These are phyloP conservation scores for Plasmodium malariae DNA, from an alignment of 169 alveolate genomes.

Conservation along the genomic window DNA sequence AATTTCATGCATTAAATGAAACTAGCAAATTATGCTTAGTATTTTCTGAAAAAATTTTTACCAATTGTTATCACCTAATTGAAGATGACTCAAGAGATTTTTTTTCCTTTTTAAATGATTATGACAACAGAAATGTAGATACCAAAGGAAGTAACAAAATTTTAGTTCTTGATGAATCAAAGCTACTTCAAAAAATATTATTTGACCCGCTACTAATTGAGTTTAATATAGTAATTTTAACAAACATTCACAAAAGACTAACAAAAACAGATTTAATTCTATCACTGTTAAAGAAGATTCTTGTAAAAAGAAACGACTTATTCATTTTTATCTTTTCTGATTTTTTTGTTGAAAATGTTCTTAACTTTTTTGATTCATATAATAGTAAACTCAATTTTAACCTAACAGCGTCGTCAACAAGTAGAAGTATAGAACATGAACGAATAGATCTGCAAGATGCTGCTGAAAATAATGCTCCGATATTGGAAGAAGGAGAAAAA, in stretches of 20 bases:
- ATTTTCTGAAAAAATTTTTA: conserved; percentile 25
- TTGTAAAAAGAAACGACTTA: conserved; percentile 58
- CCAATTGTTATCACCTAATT: conserved; percentile 20
- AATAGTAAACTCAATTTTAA: neutral
- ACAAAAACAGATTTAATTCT: conserved; percentile 77
- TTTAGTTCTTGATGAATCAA: conserved; percentile 42
- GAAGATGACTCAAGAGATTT: conserved; percentile 33
- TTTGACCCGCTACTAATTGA: conserved; percentile 85
- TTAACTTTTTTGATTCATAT: conserved; percentile 52
- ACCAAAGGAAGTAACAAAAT: conserved; percentile 18
- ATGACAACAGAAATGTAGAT: conserved; percentile 14
- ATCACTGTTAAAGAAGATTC: conserved; percentile 76
- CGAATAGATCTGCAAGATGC: neutral
- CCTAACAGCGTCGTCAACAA: neutral
- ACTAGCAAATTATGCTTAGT: conserved; percentile 39
- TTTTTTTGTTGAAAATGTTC: conserved; percentile 49
- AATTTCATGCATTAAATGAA: conserved; percentile 69
- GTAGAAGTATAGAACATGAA: conserved; percentile 5
- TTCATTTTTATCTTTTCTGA: conserved; percentile 53
- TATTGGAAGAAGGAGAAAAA: neutral
- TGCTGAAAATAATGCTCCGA: neutral
- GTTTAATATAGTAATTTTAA: conserved; percentile 80
- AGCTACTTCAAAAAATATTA: conserved; percentile 54
- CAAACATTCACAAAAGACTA: conserved; percentile 78
- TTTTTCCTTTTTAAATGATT: conserved; percentile 17